Evolutionary conservation across 108 stramenopile species (phyloP).

Genomic region (Bacterosira constricta): DNA sequence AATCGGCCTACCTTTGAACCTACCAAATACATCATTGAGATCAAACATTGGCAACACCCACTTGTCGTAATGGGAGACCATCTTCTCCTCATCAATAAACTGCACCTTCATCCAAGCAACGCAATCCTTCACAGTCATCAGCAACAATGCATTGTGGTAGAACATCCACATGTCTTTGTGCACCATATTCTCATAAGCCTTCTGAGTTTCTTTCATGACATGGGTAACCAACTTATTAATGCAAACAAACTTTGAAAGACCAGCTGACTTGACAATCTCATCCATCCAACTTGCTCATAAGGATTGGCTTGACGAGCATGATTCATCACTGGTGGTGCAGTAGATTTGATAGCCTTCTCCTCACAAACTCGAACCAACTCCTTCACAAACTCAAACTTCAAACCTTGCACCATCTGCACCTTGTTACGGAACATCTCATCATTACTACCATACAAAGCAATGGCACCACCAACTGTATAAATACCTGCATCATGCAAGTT

Average conservation of each 20-base stretch:
- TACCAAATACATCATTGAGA: not conserved
- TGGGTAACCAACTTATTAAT: conserved; percentile 11
- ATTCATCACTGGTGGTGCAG: too few relatives aligned
- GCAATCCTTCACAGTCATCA: conserved; percentile 1
- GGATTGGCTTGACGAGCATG: not conserved
- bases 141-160: conserved; percentile 19
- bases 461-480: too few relatives aligned
- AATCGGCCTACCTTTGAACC: not conserved
- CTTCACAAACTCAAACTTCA: too few relatives aligned
- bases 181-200: not conserved
- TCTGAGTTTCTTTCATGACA: not conserved
- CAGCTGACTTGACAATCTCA: not conserved
- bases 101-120: conserved; percentile 14
- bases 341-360: too few relatives aligned
- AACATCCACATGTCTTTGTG: not conserved
- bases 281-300: not conserved
- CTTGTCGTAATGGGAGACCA: not conserved
- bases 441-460: too few relatives aligned
- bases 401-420: too few relatives aligned
- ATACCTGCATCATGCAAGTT: too few relatives aligned
- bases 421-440: too few relatives aligned
- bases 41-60: conserved; percentile 12
- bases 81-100: not conserved
- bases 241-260: not conserved
- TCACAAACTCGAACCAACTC: too few relatives aligned